Conservation (phyloP, 176 grass and related monocot species). For the Triticum urartu region DNA sequence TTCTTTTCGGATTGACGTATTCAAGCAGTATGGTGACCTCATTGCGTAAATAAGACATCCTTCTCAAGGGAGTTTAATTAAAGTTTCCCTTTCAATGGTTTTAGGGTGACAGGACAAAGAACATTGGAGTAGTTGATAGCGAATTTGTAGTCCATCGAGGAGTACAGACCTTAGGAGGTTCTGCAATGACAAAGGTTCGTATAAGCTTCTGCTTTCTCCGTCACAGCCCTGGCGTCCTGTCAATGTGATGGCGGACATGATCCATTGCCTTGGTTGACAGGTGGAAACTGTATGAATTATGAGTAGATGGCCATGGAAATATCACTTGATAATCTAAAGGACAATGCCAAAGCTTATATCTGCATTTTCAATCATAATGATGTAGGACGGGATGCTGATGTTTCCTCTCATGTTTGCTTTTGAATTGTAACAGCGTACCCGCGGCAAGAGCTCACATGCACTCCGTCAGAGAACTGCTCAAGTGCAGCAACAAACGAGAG, state of each 20-base stretch:
- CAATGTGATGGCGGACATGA: neutral
- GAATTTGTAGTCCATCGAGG: conserved; percentile 82
- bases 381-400: neutral
- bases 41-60: no score
- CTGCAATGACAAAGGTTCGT: conserved; percentile 55
- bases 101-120: conserved; percentile 79
- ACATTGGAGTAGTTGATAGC: conserved; percentile 76
- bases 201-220: conserved; percentile 13
- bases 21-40: no score
- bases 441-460: conserved; percentile 14
- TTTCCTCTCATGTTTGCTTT: conserved; percentile 26
- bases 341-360: neutral
- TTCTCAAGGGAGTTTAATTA: neutral
- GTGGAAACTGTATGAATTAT: conserved; percentile 17
- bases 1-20: neutral
- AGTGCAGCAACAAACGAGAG: conserved; percentile 36
- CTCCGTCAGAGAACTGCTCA: conserved; percentile 27
- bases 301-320: neutral
- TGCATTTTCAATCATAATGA: conserved; percentile 1
- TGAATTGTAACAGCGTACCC: conserved; percentile 28
- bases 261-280: neutral
- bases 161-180: conserved; percentile 71
- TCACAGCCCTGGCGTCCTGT: conserved; percentile 13
- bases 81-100: conserved; percentile 21
- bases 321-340: neutral